Base-by-base conservation (phyloP, 2,329 filamentous ascomycete genomes). In the Colletotrichum sp. region DNA sequence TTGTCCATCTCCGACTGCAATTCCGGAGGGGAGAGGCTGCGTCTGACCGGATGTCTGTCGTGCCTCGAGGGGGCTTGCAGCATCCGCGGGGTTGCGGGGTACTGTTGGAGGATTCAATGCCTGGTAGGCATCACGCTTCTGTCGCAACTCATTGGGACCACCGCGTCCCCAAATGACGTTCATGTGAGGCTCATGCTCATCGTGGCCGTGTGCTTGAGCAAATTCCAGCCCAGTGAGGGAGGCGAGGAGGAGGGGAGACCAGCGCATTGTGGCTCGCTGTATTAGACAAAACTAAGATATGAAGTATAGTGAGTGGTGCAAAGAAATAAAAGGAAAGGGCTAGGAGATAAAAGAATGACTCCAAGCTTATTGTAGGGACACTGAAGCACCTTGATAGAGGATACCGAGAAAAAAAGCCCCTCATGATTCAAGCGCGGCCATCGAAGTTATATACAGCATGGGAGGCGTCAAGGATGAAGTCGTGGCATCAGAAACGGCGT, bases 121-220 rank as follows among this genome's bases (percentile, higher is more conserved):
- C 79, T 69, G 81, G 80, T 60, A 84, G 7, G 3, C 49, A 8
- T 10, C 44, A 6, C 74, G 70, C 49, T 62, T 73, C 65, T 65
- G 62, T 9, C 74, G 57, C 59, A 76, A 60, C 28, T 73, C 70
- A 2, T 16, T 36, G 32, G 59, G 57, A 8, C 70, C 13, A 30
- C 28, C 57, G 30, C 74, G 74, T 10, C 64, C 64, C 30, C 62
- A n/a, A 2, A 77, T 52, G n/a, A 77, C 24, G 24, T 77, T 76
- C 24, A 72, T 66, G 16, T 63, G 78, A 57, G 79, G 77, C 55
- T 76, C 71, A 59, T 78, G 77, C 55, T 76, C 71, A 59, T 78
- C 78, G 52, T 84, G 77, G 67, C 79, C 77, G 44, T 79, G 76
- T 62, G 79, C 79, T 57, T 84, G 82, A 49, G 79, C 81, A 12